phyloP scores from a whole-genome alignment of 163 green algal genomes.

The Scenedesmus sp. region DNA sequence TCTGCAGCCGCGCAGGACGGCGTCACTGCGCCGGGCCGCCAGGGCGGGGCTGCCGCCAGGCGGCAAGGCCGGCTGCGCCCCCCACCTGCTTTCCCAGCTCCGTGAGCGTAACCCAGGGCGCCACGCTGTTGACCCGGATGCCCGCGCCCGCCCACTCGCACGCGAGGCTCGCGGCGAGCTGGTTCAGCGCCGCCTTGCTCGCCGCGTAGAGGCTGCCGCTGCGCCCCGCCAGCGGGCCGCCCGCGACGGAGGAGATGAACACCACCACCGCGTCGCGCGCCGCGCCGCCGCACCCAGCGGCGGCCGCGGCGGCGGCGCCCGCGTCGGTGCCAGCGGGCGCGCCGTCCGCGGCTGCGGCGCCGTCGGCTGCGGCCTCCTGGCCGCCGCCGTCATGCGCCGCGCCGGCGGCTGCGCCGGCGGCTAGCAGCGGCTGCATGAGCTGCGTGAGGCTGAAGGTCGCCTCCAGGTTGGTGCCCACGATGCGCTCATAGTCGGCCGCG shows the following conservation, averaged over 20 bases:
- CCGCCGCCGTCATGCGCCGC: too few species aligned
- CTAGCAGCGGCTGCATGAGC: constrained; percentile 54
- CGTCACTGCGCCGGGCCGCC: neutral
- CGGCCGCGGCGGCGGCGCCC: neutral
- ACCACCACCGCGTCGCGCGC: constrained; percentile 9
- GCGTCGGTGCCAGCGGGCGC: neutral
- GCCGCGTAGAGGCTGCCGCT: constrained; percentile 41
- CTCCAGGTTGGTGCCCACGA: constrained; percentile 87
- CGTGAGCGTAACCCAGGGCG: constrained; percentile 92
- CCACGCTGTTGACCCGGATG: constrained; percentile 88
- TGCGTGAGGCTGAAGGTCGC: constrained; percentile 74
- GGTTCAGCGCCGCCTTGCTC: constrained; percentile 71
- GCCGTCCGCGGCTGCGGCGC: neutral
- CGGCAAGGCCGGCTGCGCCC: too few species aligned
- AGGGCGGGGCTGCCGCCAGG: too few species aligned
- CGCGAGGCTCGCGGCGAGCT: constrained; percentile 89
- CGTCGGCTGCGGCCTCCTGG: neutral
- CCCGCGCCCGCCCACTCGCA: constrained; percentile 90
- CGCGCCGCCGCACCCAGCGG: neutral
- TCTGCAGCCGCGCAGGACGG: constrained; percentile 17
- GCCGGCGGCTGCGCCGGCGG: constrained; percentile 23
- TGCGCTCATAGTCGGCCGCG: constrained; percentile 64
- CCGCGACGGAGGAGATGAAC: constrained; percentile 45
- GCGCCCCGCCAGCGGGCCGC: constrained; percentile 43
- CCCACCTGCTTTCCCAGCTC: constrained; percentile 76